These are phyloP conservation scores for Clarireedia hainanense DNA, from an alignment of 2,329 filamentous ascomycete genomes.

Conservation along the genomic window DNA sequence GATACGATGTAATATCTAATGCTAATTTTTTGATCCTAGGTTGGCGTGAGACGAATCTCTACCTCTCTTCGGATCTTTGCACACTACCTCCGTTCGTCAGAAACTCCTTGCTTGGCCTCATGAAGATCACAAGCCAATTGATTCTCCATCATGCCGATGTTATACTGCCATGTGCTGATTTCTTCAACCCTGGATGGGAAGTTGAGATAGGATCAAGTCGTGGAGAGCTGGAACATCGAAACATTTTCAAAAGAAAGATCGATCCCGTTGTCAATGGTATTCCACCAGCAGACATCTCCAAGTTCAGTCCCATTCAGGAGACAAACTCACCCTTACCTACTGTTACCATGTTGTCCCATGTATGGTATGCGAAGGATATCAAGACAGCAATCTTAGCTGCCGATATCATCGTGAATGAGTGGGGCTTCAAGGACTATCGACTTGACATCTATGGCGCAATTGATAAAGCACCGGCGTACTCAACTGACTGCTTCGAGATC, in stretches of 20 bases:
- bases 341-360: conserved; percentile 57
- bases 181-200: conserved; percentile 59
- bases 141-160: conserved; percentile 47
- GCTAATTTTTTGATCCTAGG: neutral
- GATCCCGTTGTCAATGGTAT: conserved; percentile 60
- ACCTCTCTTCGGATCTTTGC: conserved; percentile 25
- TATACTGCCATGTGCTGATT: conserved; percentile 48
- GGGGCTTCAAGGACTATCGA: conserved; percentile 56
- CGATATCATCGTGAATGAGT: conserved; percentile 58
- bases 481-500: conserved; percentile 45
- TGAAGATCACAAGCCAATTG: conserved; percentile 16
- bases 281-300: conserved; percentile 41
- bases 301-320: conserved; percentile 51
- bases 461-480: conserved; percentile 54
- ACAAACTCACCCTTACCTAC: conserved; percentile 52
- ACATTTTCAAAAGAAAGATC: conserved; percentile 50
- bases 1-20: neutral
- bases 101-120: conserved; percentile 24
- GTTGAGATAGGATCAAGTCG: conserved; percentile 52
- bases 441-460: conserved; percentile 56
- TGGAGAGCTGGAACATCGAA: conserved; percentile 47
- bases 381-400: conserved; percentile 56
- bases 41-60: conserved; percentile 41
- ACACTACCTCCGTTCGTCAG: conserved; percentile 22
- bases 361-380: conserved; percentile 50